Base-by-base conservation (phyloP, 2,329 filamentous ascomycete species). In the Beauveria rudraprayagi region DNA sequence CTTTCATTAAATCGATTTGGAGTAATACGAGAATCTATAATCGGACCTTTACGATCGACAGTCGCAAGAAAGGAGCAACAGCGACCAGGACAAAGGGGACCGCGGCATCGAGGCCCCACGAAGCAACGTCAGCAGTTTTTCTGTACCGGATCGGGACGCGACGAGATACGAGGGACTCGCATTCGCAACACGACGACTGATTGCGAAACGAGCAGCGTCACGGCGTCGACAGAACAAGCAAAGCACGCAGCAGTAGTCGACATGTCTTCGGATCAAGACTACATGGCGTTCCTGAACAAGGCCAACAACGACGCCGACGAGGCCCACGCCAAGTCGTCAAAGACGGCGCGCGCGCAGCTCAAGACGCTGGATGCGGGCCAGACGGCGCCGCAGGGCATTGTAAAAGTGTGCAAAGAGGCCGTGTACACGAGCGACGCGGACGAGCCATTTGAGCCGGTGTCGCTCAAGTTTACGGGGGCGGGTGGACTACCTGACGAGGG, bases 241-340 rank as follows among this genome's bases (percentile, higher is more conserved):
- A 26, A 16, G 43, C 14, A 41, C 9, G 10, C 24, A 52, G n/a
- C 7, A 34, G 41, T 40, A 41, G 54, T 47, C 66, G 78, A 61
- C 17, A 91, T 90, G 88, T 83, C 86, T 8, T 87, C 86, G 59
- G 91, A 96, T 79, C 85, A 89, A 63, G 88, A 89, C 64, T 97
- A 96, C 78, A 83, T 86, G 75, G 80, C 88, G 63, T 96, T 97
- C 71, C 80, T 97, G 61, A 83, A 94, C 71, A 94, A 94, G 78
- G 91, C 91, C 59, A 96, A 96, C 76, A 78, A 86, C 69, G 87
- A 92, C 70, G 87, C 89, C 19, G 87, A 85, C 71, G 82, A 85
- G 62, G 86, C 87, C 65, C 70, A 72, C 44, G 71, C 72, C 7
- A 69, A 72, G 47, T 56, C 72, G 1, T 67, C 61, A 63, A 70